Evolutionary conservation across 2,329 filamentous ascomycete species (phyloP).

Genomic region (Hymenoscyphus linearis): DNA sequence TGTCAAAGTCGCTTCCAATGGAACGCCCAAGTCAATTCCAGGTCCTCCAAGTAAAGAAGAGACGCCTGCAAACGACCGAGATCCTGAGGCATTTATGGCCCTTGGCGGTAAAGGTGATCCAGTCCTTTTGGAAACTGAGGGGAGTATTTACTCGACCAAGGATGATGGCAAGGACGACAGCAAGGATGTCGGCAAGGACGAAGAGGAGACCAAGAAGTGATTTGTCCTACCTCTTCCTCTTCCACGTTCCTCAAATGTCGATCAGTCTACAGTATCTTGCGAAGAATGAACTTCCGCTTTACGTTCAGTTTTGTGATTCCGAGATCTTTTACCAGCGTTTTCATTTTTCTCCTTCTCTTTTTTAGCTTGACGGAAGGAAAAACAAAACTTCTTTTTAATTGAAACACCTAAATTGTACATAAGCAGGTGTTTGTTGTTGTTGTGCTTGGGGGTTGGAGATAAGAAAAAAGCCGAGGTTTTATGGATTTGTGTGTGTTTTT

Average conservation of each 20-base stretch:
- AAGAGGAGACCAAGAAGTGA: not conserved
- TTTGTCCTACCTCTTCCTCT: not conserved
- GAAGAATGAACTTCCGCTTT: too few relatives aligned
- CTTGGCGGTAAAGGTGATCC: slow-evolving; percentile 85
- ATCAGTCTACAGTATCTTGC: not conserved
- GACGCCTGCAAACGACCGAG: slow-evolving; percentile 61
- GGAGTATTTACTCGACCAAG: not conserved
- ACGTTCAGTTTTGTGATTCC: too few relatives aligned
- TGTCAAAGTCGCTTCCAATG: slow-evolving; percentile 28
- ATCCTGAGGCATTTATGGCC: slow-evolving; percentile 71
- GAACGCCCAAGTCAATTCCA: slow-evolving; percentile 21
- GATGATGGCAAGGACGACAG: not conserved
- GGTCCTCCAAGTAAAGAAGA: slow-evolving; percentile 49
- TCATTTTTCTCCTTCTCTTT: not conserved
- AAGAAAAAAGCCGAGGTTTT: not conserved
- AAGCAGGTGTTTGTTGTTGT: not conserved
- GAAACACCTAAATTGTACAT: not conserved
- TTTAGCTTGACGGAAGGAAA: not conserved
- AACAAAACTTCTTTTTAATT: not conserved
- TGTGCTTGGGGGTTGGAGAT: not conserved
- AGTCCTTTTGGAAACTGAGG: slow-evolving; percentile 47
- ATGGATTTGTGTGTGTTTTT: not conserved
- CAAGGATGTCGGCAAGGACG: not conserved
- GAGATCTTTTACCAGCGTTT: not conserved
- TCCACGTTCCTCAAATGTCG: not conserved